Conservation (phyloP, 2,329 filamentous ascomycete species). For the Fusarium irregulare region DNA sequence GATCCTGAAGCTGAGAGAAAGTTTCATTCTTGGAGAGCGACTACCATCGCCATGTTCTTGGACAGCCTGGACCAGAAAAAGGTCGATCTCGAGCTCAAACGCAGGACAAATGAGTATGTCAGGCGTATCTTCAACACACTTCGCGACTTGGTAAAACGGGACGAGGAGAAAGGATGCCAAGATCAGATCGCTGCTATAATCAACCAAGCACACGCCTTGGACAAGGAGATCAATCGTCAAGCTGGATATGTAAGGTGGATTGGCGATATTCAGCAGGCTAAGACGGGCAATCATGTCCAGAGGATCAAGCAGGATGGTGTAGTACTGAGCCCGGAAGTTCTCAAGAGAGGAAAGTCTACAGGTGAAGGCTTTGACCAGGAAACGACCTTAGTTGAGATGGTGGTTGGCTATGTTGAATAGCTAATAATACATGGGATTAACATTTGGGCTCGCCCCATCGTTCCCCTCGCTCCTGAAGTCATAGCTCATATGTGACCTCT, state of each 20-base stretch:
- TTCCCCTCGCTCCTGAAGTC: too few relatives aligned
- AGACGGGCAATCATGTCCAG: background rate
- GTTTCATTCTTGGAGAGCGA: background rate
- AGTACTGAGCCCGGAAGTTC: background rate
- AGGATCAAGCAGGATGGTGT: background rate
- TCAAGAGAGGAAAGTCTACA: background rate
- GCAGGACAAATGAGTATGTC: background rate
- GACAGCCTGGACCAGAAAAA: background rate
- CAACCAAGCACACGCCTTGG: background rate
- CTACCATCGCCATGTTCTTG: background rate
- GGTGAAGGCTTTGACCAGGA: background rate
- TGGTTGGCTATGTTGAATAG: background rate
- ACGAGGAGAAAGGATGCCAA: background rate
- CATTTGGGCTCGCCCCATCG: too few relatives aligned
- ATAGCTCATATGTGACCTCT: too few relatives aligned
- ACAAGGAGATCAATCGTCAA: constrained; percentile 2
- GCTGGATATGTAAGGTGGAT: background rate
- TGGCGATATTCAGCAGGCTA: background rate
- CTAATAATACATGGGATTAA: too few relatives aligned
- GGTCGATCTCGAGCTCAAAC: background rate
- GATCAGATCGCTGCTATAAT: background rate
- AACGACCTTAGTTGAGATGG: background rate
- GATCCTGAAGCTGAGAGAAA: background rate
- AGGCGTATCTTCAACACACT: background rate
- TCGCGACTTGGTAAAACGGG: rapidly evolving